Evolutionary conservation across 2,329 filamentous ascomycete genomes (phyloP), one percentile per base, ranked within the genome.

Genomic region (Phialophora verrucosa): DNA sequence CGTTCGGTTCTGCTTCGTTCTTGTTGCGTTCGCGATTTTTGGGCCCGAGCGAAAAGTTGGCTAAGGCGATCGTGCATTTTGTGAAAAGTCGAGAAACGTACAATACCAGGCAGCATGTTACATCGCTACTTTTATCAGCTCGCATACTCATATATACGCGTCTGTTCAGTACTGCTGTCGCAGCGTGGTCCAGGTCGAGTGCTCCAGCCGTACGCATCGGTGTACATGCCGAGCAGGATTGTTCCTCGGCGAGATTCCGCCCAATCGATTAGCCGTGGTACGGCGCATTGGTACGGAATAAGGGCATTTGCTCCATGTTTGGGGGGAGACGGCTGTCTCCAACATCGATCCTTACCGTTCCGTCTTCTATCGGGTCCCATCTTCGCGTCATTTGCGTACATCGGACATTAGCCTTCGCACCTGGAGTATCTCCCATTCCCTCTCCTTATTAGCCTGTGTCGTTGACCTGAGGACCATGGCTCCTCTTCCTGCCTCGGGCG

Each of bases 381-480:
- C 55, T 66, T 60, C 55, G 60, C 55, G 62, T 66, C 66, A 66
- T 68, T 66, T 65, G 57, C 57, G 59, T 62, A 65, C 66, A 56
- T 31, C 50, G 59, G 51, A 56, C 59, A 62, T 49, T 62, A 47
- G 59, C 51, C 38, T 56, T 62, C 59, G 59, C 38, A 56, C 59
- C 50, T 38, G 35, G 50, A 32, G 5, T 55, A 55, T 62, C 59
- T 62, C 59, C 59, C 49, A 47, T 23, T 20, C 35, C 49, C 44
- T 25, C 42, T 32, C 44, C 29, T 49, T 62, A 64, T 59, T 53
- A 53, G 62, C 25, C 32, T 42, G 49, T 32, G 17, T 44, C 47
- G 38, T 20, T 32, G 35, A 62, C 38, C 25, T 56, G 50, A 23
- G 42, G 29, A 53, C 6, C 44, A 66, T 64, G 61, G 56, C 53